Conservation (phyloP, 2,329 filamentous ascomycete species). For the Microcyclosporella mali region DNA sequence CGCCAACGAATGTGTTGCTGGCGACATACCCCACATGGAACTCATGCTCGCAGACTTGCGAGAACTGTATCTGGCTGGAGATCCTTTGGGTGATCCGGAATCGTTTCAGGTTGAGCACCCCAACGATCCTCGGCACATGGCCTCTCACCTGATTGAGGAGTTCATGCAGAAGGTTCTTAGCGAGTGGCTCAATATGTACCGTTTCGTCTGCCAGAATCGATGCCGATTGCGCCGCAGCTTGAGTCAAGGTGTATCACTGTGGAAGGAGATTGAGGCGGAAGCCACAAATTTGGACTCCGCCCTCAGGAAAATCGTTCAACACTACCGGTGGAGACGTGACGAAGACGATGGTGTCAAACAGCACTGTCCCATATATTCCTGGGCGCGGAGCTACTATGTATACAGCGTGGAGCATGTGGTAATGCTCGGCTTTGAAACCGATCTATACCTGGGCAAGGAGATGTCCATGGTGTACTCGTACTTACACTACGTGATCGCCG, state of each 20-base stretch:
- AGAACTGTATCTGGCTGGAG: slow-evolving; percentile 66
- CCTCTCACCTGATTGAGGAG: slow-evolving; percentile 67
- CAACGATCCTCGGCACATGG: slow-evolving; percentile 65
- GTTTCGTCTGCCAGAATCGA: slow-evolving; percentile 81
- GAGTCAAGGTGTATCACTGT: slow-evolving; percentile 58
- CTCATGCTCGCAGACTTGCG: slow-evolving; percentile 78
- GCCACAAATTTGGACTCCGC: slow-evolving; percentile 36
- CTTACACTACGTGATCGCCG: background rate
- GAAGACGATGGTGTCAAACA: slow-evolving; percentile 19
- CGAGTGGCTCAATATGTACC: slow-evolving; percentile 76
- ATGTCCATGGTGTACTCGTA: slow-evolving; percentile 76
- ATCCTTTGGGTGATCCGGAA: slow-evolving; percentile 61
- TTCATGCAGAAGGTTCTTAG: slow-evolving; percentile 50
- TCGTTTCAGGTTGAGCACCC: slow-evolving; percentile 73
- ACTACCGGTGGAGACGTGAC: no score
- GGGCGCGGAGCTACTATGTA: slow-evolving; percentile 88
- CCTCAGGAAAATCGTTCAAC: no score
- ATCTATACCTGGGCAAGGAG: slow-evolving; percentile 82
- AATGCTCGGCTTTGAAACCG: slow-evolving; percentile 88
- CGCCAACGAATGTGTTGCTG: slow-evolving; percentile 65
- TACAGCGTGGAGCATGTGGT: slow-evolving; percentile 79
- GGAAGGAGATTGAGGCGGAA: slow-evolving; percentile 77
- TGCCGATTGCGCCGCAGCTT: slow-evolving; percentile 86
- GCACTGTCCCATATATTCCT: slow-evolving; percentile 72
- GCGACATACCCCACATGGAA: slow-evolving; percentile 60